Evolutionary conservation across 805 yeast species (phyloP).

Genomic region (Schwanniomyces vanrijiae): DNA sequence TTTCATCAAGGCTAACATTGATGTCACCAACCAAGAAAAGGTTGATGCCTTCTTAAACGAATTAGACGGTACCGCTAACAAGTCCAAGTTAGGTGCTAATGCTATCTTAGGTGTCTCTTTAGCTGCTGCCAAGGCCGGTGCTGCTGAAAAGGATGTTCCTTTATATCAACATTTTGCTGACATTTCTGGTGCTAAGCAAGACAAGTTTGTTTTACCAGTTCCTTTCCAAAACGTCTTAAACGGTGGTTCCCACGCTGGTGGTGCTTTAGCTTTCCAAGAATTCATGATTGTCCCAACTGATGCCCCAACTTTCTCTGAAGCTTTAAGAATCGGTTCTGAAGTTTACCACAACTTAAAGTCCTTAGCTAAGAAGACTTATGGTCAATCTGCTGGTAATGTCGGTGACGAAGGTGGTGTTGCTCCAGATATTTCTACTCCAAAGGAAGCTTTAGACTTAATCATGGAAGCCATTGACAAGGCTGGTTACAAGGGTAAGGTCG

Average conservation of each 20-base stretch:
- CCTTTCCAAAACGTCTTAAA: conserved; percentile 98
- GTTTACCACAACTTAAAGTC: conserved; percentile 96
- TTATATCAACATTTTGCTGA: conserved; percentile 89
- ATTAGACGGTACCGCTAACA: conserved; percentile 97
- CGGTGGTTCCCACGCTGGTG: conserved; percentile 99
- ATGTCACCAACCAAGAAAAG: conserved; percentile 82
- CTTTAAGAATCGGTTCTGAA: conserved; percentile 95
- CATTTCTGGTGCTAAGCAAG: conserved; percentile 67
- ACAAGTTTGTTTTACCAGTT: conserved; percentile 94
- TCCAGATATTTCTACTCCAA: conserved; percentile 92
- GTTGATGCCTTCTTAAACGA: conserved; percentile 81
- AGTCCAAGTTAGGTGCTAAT: conserved; percentile 96
- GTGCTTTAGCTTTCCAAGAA: conserved; percentile 98
- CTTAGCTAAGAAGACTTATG: conserved; percentile 91
- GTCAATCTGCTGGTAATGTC: conserved; percentile 98
- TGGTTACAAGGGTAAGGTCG: conserved; percentile 91
- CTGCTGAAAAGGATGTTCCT: conserved; percentile 92
- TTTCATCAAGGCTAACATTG: conserved; percentile 73
- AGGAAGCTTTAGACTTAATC: conserved; percentile 96
- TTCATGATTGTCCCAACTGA: conserved; percentile 98
- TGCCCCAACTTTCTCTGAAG: conserved; percentile 90
- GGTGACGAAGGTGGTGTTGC: conserved; percentile 99
- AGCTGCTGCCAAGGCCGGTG: conserved; percentile 97
- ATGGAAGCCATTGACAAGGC: conserved; percentile 86
- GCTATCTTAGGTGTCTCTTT: conserved; percentile 98